Percentiles rank a stretch among this genome's conserved stretches.
These are phyloP conservation scores for Linaria vulgaris DNA, from an alignment of 257 asterid species.

Conservation along the genomic window DNA sequence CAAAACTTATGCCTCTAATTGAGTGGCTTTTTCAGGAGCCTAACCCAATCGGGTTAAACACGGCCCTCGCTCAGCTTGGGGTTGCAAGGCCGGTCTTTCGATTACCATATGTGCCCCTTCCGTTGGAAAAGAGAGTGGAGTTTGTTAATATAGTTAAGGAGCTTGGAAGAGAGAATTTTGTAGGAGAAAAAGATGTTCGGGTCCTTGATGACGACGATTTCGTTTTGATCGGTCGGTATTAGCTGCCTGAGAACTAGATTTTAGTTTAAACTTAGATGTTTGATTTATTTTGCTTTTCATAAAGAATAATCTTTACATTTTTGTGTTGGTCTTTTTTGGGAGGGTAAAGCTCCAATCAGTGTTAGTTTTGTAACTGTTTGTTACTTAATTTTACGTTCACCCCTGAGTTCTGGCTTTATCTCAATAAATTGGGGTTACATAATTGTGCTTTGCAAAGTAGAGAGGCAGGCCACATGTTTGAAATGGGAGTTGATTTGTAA, in stretches of 20 bases:
- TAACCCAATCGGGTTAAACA: conserved; percentile 73
- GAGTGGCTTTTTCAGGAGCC: conserved; percentile 80
- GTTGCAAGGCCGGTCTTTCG: conserved; percentile 80
- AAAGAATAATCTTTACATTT: not conserved
- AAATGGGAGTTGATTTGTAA: too few species aligned
- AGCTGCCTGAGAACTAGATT: conserved; percentile 28
- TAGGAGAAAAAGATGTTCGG: conserved; percentile 68
- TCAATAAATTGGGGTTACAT: too few species aligned
- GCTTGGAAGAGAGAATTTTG: conserved; percentile 77
- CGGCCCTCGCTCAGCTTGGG: conserved; percentile 91
- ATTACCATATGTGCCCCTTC: conserved; percentile 76
- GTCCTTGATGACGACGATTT: conserved; percentile 75
- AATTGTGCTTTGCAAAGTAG: too few species aligned
- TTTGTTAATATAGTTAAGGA: conserved; percentile 70
- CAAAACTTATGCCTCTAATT: conserved; percentile 56
- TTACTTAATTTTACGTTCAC: not conserved
- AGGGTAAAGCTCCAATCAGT: conserved; percentile 21
- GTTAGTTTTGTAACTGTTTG: conserved; percentile 12
- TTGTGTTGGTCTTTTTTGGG: conserved; percentile 16
- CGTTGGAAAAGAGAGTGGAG: conserved; percentile 67
- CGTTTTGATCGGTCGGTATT: conserved; percentile 68
- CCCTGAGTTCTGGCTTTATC: too few species aligned
- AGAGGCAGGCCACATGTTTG: too few species aligned
- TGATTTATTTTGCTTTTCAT: conserved; percentile 16
- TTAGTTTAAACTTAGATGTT: conserved; percentile 20